Evolutionary conservation across 2,329 filamentous ascomycete species (phyloP).

Genomic region (Scytalidium lignicola): DNA sequence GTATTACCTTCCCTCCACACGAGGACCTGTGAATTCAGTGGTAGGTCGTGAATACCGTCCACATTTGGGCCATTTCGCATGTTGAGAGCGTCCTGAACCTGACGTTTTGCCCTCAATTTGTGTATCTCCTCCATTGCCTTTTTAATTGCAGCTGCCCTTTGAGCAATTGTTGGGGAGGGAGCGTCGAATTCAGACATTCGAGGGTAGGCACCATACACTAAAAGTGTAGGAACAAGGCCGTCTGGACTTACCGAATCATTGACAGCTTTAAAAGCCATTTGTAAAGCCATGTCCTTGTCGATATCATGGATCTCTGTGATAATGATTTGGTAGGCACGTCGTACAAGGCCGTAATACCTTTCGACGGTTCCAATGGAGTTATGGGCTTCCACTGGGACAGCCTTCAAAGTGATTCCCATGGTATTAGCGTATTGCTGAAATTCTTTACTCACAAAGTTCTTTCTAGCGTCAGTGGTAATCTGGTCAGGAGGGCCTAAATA

Average conservation of each 20-base stretch:
- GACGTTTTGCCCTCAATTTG: background rate
- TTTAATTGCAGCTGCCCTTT: conserved; percentile 1
- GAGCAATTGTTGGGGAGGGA: background rate
- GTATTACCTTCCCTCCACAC: conserved; percentile 3
- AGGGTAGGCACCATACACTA: conserved; percentile 9
- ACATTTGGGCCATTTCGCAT: conserved; percentile 3
- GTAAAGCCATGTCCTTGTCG: conserved; percentile 1
- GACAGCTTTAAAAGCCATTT: conserved; percentile 11
- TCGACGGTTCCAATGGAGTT: conserved; percentile 3
- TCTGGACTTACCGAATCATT: conserved; percentile 7
- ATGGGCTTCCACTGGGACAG: conserved; percentile 3
- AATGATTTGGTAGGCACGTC: conserved; percentile 1
- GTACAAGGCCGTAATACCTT: background rate
- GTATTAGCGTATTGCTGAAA: background rate
- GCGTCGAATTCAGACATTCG: background rate
- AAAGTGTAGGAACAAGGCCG: conserved; percentile 4
- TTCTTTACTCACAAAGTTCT: background rate
- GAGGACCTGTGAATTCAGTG: conserved; percentile 2
- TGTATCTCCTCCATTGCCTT: conserved; percentile 6
- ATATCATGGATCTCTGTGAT: conserved; percentile 1
- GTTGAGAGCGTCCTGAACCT: conserved; percentile 3
- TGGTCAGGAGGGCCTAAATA: background rate
- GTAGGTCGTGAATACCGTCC: conserved; percentile 1
- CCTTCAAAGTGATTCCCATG: background rate
- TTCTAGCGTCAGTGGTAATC: background rate